Conservation (phyloP, 2,329 filamentous ascomycete genomes). For the Ceratocystis destructans region DNA sequence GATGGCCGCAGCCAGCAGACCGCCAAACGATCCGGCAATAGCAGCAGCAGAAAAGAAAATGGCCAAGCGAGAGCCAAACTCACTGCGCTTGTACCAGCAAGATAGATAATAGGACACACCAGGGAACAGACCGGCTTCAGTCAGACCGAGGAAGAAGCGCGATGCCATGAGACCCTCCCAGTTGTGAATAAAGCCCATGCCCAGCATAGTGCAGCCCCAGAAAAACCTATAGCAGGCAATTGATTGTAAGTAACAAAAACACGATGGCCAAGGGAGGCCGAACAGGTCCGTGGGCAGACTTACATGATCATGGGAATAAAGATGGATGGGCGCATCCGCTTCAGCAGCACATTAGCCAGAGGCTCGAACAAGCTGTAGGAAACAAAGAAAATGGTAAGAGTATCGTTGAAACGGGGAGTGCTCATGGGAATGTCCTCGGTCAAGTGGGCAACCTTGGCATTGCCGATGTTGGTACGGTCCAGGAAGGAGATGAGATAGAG, state of each 20-base stretch:
- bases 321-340: constrained; percentile 57
- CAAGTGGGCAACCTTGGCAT: constrained; percentile 47
- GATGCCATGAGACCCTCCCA: constrained; percentile 53
- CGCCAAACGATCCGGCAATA: constrained; percentile 63
- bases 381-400: constrained; percentile 74
- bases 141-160: constrained; percentile 57
- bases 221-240: constrained; percentile 32
- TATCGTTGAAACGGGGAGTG: constrained; percentile 54
- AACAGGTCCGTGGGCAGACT: constrained; percentile 23
- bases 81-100: constrained; percentile 69
- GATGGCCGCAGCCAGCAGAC: constrained; percentile 58
- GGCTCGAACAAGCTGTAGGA: constrained; percentile 71
- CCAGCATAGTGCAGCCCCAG: constrained; percentile 57
- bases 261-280: neutral
- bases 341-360: constrained; percentile 67
- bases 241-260: constrained; percentile 2
- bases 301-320: constrained; percentile 76
- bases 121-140: constrained; percentile 63
- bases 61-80: constrained; percentile 67
- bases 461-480: constrained; percentile 64
- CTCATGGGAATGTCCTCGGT: constrained; percentile 47
- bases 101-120: constrained; percentile 69
- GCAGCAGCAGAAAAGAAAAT: constrained; percentile 77
- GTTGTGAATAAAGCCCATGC: constrained; percentile 52
- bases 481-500: constrained; percentile 65